Conservation (phyloP, 2,329 filamentous ascomycete genomes). For the Aspergillus fumigatus region DNA sequence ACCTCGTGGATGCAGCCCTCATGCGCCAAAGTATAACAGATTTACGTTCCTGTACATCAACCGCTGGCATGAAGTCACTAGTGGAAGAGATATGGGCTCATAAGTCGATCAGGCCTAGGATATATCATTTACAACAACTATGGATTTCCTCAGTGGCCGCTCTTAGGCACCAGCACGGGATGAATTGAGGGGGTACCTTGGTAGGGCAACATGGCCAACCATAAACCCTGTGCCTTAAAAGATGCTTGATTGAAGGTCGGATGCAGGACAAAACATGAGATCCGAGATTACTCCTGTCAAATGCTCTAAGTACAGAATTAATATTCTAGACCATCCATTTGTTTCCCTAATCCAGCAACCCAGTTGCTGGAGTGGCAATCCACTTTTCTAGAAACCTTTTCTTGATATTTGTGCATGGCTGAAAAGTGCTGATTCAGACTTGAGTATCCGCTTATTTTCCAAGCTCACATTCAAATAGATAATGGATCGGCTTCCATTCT, state of each 20-base stretch:
- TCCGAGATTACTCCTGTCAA: neutral
- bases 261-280: neutral
- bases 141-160: neutral
- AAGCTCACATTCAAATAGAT: neutral
- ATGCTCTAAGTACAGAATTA: neutral
- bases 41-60: neutral
- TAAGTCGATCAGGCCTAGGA: neutral
- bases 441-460: neutral
- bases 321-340: constrained; percentile 7
- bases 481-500: neutral
- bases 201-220: neutral
- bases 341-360: neutral
- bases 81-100: neutral
- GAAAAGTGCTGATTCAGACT: constrained; percentile 6
- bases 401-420: constrained; percentile 14
- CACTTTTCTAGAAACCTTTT: constrained; percentile 7
- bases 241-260: neutral
- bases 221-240: neutral
- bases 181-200: neutral
- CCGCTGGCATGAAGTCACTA: neutral
- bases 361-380: constrained; percentile 3
- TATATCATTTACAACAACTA: neutral
- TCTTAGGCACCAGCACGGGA: neutral
- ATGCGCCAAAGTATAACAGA: neutral
- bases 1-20: neutral